Conservation (phyloP, 78 protist species). For the Dictyostelium discoideum region DNA sequence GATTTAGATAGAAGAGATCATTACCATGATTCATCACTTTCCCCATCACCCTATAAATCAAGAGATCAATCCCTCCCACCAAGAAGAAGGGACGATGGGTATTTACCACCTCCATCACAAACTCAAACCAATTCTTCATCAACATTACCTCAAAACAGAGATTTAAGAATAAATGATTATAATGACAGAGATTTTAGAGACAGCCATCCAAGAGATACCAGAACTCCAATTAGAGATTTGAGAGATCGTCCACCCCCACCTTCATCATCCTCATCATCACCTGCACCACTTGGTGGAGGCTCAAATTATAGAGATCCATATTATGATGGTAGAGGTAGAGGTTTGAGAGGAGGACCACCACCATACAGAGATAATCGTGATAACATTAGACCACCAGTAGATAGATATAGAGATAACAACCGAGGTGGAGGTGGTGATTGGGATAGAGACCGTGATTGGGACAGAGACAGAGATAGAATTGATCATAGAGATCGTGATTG, state of each 20-base stretch:
- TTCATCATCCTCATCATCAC: neutral
- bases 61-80: neutral
- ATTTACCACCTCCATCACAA: neutral
- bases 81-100: neutral
- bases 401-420: neutral
- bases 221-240: slow-evolving; percentile 1
- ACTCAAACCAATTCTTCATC: neutral
- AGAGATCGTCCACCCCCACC: slow-evolving; percentile 10
- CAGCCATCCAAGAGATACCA: neutral
- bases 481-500: neutral
- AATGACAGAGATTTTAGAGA: slow-evolving; percentile 13
- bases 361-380: neutral
- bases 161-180: neutral
- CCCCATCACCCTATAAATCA: neutral
- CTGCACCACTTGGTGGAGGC: neutral
- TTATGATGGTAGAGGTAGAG: slow-evolving; percentile 2
- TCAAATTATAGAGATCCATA: neutral
- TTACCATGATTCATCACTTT: neutral
- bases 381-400: neutral
- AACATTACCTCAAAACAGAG: neutral
- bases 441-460: neutral
- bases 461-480: neutral
- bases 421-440: neutral
- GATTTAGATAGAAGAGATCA: slow-evolving; percentile 14
- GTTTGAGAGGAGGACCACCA: neutral